Percentiles rank a stretch among this genome's conserved stretches.
Conservation (phyloP, 2,329 filamentous ascomycete species). For the Thelonectria blattea region DNA sequence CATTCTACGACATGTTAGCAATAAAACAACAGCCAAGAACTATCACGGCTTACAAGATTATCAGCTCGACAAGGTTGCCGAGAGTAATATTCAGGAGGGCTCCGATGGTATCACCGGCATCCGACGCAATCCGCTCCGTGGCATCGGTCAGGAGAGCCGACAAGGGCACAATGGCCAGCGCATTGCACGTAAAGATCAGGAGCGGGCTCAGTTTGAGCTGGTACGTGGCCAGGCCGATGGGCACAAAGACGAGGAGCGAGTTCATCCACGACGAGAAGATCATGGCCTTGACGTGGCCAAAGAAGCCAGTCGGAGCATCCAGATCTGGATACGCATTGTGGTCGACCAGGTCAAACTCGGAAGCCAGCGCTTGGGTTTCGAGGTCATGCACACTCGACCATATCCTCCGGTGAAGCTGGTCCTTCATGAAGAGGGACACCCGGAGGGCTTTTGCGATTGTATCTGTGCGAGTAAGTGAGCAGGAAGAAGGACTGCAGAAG, state of each 20-base stretch:
- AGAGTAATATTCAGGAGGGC: constrained; percentile 67
- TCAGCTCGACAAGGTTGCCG: constrained; percentile 67
- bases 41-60: constrained; percentile 56
- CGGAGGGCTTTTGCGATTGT: constrained; percentile 27
- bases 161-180: constrained; percentile 64
- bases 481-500: background rate
- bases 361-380: constrained; percentile 29
- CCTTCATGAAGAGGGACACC: constrained; percentile 31
- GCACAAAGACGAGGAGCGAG: constrained; percentile 72
- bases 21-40: background rate
- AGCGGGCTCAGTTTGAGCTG: constrained; percentile 43
- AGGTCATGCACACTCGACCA: constrained; percentile 29
- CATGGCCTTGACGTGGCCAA: constrained; percentile 37
- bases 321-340: constrained; percentile 2
- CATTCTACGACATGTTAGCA: constrained; percentile 43
- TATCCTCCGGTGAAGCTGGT: constrained; percentile 33
- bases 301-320: constrained; percentile 14
- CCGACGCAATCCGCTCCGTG: constrained; percentile 63
- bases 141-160: constrained; percentile 64
- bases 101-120: constrained; percentile 64
- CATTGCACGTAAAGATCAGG: constrained; percentile 63
- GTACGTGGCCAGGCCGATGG: constrained; percentile 67
- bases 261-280: constrained; percentile 61
- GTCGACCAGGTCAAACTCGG: constrained; percentile 21
- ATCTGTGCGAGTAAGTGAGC: constrained; percentile 8